Evolutionary conservation across 306 rosid species (phyloP), one percentile per base, ranked within the genome.

Genomic region (Dalbergia cochinchinensis): DNA sequence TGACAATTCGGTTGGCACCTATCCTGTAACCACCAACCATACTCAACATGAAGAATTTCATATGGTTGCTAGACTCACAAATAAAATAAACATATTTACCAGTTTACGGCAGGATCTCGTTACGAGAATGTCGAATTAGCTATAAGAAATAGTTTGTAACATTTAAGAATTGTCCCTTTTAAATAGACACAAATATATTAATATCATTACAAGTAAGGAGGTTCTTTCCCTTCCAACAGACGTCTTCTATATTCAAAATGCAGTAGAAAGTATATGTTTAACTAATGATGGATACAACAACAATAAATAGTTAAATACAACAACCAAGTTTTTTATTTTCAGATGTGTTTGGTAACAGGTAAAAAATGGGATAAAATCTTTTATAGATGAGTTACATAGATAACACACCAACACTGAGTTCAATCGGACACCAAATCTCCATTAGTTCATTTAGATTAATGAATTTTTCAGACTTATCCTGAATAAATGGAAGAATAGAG

Each of bases 401-500:
- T 55, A 66, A 67, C 15, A 42, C 34, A 11, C 11, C 58, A 39
- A 4, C 54, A 47, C 50, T 22, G 31, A 48, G 37, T 47, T 77
- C 26, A 37, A 54, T 77, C 31, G 15, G 12, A 48, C 35, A 75
- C 31, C 35, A 50, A 45, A 51, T 3, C 19, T 35, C 39, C 7
- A 51, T 6, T 15, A n/a, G n/a, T 74, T 15, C 50, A 47, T 47
- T 47, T 47, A 47, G 53, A 47, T 47, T 18, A 39, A 57, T 57
- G 57, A 13, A 18, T 37, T 48, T 14, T 20, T 34, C 20, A 8
- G 20, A 48, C 41, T 64, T 51, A 48, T 34, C 41, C 35, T 14
- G 74, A n/a, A 69, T 22, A 41, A 73, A 26, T 14, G 34, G 41
- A 48, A 51, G 34, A 54, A 62, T 50, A 73, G 45, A 51, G 47